Conservation (phyloP, 352 stramenopile species). For the Blastocystis sp. region DNA sequence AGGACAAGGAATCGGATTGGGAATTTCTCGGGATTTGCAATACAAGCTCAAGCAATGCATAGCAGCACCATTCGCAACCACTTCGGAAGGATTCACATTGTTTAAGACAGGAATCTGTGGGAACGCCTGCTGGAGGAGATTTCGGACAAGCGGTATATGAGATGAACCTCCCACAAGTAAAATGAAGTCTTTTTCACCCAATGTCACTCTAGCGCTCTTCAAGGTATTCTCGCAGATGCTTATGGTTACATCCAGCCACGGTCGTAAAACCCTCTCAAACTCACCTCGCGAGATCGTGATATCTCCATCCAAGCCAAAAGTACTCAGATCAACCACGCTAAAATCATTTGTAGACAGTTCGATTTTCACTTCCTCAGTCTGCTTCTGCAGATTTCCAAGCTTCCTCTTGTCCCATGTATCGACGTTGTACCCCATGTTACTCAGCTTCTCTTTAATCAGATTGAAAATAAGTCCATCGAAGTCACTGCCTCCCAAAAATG, state of each 20-base stretch:
- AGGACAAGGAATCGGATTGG: background rate
- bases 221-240: background rate
- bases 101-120: background rate
- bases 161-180: constrained; percentile 16
- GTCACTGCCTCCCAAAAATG: background rate
- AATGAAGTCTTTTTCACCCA: background rate
- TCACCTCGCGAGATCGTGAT: background rate
- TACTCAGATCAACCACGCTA: background rate
- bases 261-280: background rate
- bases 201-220: background rate
- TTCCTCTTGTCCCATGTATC: background rate
- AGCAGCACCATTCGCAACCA: background rate
- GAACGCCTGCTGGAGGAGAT: background rate
- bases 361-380: background rate
- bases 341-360: background rate
- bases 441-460: background rate
- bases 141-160: background rate
- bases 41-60: background rate
- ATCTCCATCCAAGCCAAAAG: background rate
- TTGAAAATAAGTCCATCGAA: background rate
- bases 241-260: background rate
- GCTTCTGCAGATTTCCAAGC: background rate
- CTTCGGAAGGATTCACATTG: background rate
- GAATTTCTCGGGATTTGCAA: background rate
- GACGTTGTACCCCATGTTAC: background rate